Conservation (phyloP, 1,284 basidiomycete genomes). For the Ustilago sp. region DNA sequence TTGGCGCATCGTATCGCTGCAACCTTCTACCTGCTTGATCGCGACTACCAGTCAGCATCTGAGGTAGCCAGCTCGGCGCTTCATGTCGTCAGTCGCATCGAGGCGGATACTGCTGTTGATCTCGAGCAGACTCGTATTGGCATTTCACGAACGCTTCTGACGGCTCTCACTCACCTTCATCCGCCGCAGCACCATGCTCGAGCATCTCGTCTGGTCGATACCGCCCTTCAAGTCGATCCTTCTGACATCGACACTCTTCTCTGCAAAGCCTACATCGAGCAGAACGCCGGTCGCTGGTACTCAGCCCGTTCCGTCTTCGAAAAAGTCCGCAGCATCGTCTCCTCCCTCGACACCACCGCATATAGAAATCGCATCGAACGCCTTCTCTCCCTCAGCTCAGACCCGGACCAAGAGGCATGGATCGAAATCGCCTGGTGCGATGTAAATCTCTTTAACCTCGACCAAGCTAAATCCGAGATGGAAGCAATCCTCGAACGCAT, state of each 20-base stretch:
- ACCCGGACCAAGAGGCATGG: constrained; percentile 76
- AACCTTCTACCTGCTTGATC: constrained; percentile 79
- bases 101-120: constrained; percentile 75
- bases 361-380: constrained; percentile 67
- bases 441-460: constrained; percentile 75
- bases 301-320: constrained; percentile 79
- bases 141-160: constrained; percentile 77
- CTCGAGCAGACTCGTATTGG: constrained; percentile 79
- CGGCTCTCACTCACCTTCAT: constrained; percentile 84
- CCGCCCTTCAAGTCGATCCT: constrained; percentile 77
- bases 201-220: constrained; percentile 80
- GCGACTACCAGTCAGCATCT: constrained; percentile 75
- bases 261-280: constrained; percentile 80
- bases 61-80: constrained; percentile 52
- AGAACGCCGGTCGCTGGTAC: constrained; percentile 77
- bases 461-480: constrained; percentile 75
- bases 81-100: constrained; percentile 26
- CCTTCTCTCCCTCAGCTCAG: constrained; percentile 69
- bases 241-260: constrained; percentile 79
- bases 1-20: constrained; percentile 80
- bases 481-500: constrained; percentile 75
- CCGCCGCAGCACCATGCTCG: constrained; percentile 89
- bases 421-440: constrained; percentile 90
- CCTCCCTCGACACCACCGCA: constrained; percentile 9
- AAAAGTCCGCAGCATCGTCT: constrained; percentile 60